Evolutionary conservation across 345 rosid species (phyloP), one percentile per base, ranked within the genome.

Genomic region (Chamaenerion angustifolium): DNA sequence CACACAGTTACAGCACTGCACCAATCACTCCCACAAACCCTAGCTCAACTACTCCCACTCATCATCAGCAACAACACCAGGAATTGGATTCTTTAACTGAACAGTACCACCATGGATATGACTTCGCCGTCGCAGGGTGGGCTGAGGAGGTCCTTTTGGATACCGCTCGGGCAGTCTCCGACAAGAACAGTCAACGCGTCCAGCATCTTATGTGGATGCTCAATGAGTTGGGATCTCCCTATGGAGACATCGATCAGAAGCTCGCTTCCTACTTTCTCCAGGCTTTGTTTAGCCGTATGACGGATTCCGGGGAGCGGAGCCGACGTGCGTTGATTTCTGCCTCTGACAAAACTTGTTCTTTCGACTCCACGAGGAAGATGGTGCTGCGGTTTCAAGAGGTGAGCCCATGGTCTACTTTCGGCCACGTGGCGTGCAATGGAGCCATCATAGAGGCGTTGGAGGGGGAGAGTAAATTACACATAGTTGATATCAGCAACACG

Each of bases 341-440:
- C 1, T 72, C 96, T 0, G 95, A 92, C 13, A 82, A 77, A 59
- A 74, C 76, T 0, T 77, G 81, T 63, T 84, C 94, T 12, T 84
- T 92, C 59, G 94, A 82, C 55, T 80, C 93, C 7, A 84, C 88
- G 0, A 69, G 95, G 16, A 92, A 80, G 67, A 78, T 76, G 59
- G 79, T 87, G 1, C 64, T 92, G 54, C 84, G 79, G 69, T 84
- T 87, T 45, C 98, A 92, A 72, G 98, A 92, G 75, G 94, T 80
- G 49, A 80, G 85, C 60, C 98, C 96, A 1, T 92, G 98, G 98
- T 77, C 81, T 40, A 92, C 96, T 57, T 92, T 92, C 16, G 98
- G 96, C n/a, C 96, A 92, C 64, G 96, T 84, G 9, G 85, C 96
- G 8, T 79, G 82, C 42, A 92, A 87, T 45, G 96, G 96, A 40